Base-by-base conservation (phyloP, 176 grass and related monocot species). In the Tillandsia fasciculata region DNA sequence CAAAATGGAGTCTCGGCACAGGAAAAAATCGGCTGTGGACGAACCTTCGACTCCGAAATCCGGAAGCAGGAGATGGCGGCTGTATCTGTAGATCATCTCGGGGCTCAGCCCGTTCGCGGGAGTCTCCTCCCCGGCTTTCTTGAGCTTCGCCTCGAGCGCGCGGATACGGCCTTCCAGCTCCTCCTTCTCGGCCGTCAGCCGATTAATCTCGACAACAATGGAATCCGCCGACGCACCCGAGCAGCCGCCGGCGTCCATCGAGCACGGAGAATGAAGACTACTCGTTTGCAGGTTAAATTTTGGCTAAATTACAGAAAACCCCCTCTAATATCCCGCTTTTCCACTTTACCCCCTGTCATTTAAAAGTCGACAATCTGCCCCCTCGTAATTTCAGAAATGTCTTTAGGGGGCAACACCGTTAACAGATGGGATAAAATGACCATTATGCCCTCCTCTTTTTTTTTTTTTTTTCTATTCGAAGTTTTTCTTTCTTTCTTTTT, bases 41-140 rank as follows among this genome's bases (percentile, higher is more conserved):
- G 48, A 12, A 92, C 92, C 88, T 92, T 89, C 74, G 28, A 92
- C 83, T 2, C 88, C 93, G 69, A 96, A 92, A 79, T 96, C 86
- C 33, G 86, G 83, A 22, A 96, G 92, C 66, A 96, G 71, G 57
- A 96, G 85, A 66, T 96, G 92, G 67, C 92, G 88, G 64, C 92
- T 89, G 56, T 92, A 96, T 54, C 92, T 78, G 33, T 81, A 84
- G 64, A 92, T 82, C 92, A 96, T 96, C 29, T 92, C 74, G 18
- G 52, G 26, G 9, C 80, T 81, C 18, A 96, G 77, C 1, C 70
- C 83, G 24, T 81, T 82, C 9, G 15, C 50, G 8, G 15, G 59
- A 73, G 23, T 27, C 2, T 12, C 23, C 48, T 63, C 50, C 24
- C 47, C 23, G 17, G 0, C 33, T 11, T 7, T 10, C 51, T 79